Conservation (phyloP, 2,329 filamentous ascomycete genomes). For the Cladophialophora chaetospira region DNA sequence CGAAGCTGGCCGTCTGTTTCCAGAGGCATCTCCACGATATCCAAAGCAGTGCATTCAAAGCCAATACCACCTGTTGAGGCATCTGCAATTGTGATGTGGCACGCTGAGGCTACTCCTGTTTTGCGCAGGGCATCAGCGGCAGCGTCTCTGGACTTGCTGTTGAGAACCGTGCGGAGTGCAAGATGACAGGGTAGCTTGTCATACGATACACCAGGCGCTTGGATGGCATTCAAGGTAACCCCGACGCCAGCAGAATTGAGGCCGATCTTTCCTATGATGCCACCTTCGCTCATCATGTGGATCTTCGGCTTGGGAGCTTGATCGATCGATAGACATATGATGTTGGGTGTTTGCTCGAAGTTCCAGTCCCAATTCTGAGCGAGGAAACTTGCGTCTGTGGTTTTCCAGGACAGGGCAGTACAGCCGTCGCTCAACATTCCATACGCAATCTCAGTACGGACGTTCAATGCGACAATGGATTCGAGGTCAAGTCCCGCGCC, state of each 20-base stretch:
- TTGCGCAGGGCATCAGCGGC: slow-evolving; percentile 50
- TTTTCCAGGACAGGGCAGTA: slow-evolving; percentile 57
- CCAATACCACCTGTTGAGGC: slow-evolving; percentile 46
- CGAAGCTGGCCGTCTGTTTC: slow-evolving; percentile 13
- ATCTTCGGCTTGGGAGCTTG: slow-evolving; percentile 51
- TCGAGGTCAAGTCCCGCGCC: slow-evolving; percentile 52
- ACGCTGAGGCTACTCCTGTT: slow-evolving; percentile 54
- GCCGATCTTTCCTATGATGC: slow-evolving; percentile 62
- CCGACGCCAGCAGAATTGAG: slow-evolving; percentile 58
- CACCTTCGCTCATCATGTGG: slow-evolving; percentile 59
- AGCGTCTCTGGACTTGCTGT: slow-evolving; percentile 47
- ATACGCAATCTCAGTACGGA: slow-evolving; percentile 62
- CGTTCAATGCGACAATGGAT: slow-evolving; percentile 60
- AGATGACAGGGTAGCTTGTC: slow-evolving; percentile 57
- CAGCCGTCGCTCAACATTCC: slow-evolving; percentile 61
- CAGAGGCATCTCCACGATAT: slow-evolving; percentile 34
- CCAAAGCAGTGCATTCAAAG: slow-evolving; percentile 49
- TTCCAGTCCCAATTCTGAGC: slow-evolving; percentile 64
- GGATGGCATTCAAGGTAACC: slow-evolving; percentile 59
- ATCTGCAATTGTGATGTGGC: slow-evolving; percentile 59
- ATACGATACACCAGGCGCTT: slow-evolving; percentile 51
- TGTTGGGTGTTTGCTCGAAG: slow-evolving; percentile 51
- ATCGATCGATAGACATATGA: slow-evolving; percentile 53
- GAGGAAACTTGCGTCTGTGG: slow-evolving; percentile 42
- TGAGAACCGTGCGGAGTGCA: slow-evolving; percentile 56